These are phyloP conservation scores for Penicillium oxalicum DNA, from an alignment of 2,329 filamentous ascomycete species.

Conservation along the genomic window DNA sequence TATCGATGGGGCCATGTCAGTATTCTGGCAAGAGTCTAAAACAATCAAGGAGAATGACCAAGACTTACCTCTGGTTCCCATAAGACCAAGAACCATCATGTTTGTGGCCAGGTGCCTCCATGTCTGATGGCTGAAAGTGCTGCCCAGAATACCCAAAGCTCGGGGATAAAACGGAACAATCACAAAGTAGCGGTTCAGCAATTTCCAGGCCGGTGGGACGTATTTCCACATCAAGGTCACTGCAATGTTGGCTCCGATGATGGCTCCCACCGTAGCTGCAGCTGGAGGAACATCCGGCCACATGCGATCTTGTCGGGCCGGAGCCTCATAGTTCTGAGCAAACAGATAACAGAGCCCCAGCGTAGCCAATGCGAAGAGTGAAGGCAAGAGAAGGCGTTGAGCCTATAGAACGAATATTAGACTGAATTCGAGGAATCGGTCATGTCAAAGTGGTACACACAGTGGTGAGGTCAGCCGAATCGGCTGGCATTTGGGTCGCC, in stretches of 20 bases:
- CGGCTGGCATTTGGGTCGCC: conserved; percentile 30
- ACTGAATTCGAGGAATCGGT: too few relatives aligned
- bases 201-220: conserved; percentile 48
- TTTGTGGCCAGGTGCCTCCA: conserved; percentile 49
- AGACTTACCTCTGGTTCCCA: conserved; percentile 44
- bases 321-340: conserved; percentile 46
- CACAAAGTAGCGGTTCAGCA: conserved; percentile 53
- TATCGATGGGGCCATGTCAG: neutral
- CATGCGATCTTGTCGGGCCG: conserved; percentile 43
- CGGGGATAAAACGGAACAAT: conserved; percentile 49
- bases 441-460: conserved; percentile 18
- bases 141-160: conserved; percentile 48
- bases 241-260: conserved; percentile 47
- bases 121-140: conserved; percentile 53
- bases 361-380: conserved; percentile 36
- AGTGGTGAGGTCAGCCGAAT: conserved; percentile 31
- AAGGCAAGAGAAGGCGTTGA: conserved; percentile 43
- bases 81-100: conserved; percentile 49
- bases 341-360: conserved; percentile 41
- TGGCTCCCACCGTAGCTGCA: conserved; percentile 45
- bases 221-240: conserved; percentile 50
- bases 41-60: too few relatives aligned
- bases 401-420: conserved; percentile 20
- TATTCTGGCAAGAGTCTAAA: too few relatives aligned
- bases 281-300: conserved; percentile 47